Percentiles rank a stretch among this genome's conserved stretches.
phyloP scores from a whole-genome alignment of 148 eudicot genomes.

The Rhododendron ovatum region DNA sequence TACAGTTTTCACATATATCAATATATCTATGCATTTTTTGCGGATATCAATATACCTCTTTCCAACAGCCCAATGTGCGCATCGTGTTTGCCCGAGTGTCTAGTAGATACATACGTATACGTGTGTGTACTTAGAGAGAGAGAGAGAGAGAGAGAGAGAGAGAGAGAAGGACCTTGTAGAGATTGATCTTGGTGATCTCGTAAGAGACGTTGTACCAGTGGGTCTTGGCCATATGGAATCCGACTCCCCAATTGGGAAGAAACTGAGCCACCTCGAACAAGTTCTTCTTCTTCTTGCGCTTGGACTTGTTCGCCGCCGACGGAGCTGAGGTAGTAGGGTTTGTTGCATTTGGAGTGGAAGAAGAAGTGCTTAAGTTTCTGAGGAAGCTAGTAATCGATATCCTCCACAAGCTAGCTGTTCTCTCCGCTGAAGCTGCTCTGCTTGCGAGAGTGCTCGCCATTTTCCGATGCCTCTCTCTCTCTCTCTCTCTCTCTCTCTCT shows the following conservation, averaged over 20 bases:
- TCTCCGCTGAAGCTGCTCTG: slow-evolving; percentile 25
- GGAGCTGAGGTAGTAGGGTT: slow-evolving; percentile 21
- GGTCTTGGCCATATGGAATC: slow-evolving; percentile 81
- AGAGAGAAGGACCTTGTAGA: slow-evolving; percentile 50
- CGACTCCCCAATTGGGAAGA: slow-evolving; percentile 92
- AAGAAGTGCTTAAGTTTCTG: slow-evolving; percentile 33
- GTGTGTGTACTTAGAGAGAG: background rate
- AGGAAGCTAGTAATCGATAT: slow-evolving; percentile 23
- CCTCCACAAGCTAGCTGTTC: slow-evolving; percentile 22
- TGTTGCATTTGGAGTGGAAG: slow-evolving; percentile 15
- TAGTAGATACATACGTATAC: background rate
- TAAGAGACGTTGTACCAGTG: slow-evolving; percentile 82
- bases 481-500: slow-evolving; percentile 1
- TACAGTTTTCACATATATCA: too few species aligned
- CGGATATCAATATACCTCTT: too few species aligned
- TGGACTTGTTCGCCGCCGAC: slow-evolving; percentile 30
- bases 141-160: background rate
- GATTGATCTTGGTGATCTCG: slow-evolving; percentile 87
- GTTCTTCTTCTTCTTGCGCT: slow-evolving; percentile 73
- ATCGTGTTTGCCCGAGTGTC: background rate
- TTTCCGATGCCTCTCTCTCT: slow-evolving; percentile 10
- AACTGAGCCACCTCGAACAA: slow-evolving; percentile 79
- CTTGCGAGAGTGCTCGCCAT: slow-evolving; percentile 47
- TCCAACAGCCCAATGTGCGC: too few species aligned
- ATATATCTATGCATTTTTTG: too few species aligned